A percentile compares a stretch with the other conserved stretches of the same genome.
Conservation (phyloP, 2,329 filamentous ascomycete genomes). For the Ceratocystis huliohia region DNA sequence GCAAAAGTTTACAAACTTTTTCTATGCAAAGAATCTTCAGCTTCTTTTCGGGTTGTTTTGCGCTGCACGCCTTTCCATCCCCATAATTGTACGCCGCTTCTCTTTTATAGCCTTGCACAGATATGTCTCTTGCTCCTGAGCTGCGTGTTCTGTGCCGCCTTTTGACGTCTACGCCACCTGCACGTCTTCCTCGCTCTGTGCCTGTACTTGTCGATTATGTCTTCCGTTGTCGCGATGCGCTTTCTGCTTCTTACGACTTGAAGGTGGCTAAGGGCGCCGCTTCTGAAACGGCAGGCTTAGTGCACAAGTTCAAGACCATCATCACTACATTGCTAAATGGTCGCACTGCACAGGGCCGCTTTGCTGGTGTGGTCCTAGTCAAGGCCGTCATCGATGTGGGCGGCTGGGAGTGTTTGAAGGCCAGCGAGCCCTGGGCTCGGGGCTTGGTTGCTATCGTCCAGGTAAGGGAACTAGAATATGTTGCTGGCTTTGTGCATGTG, state of each 20-base stretch:
- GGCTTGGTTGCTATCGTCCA: constrained; percentile 63
- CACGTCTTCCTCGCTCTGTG: constrained; percentile 60
- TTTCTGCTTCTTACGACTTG: constrained; percentile 51
- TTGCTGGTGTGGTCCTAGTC: constrained; percentile 62
- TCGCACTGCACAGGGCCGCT: constrained; percentile 59
- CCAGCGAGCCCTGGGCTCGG: constrained; percentile 61
- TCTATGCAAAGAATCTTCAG: neutral
- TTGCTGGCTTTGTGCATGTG: neutral
- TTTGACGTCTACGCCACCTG: constrained; percentile 57
- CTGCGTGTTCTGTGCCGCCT: constrained; percentile 54
- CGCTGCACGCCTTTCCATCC: neutral
- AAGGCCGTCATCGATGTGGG: constrained; percentile 74
- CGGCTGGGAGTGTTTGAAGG: constrained; percentile 68
- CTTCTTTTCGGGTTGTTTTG: neutral
- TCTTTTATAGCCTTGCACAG: neutral
- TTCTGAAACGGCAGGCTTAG: constrained; percentile 53
- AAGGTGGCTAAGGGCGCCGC: constrained; percentile 45
- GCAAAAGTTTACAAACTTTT: constrained; percentile 12
- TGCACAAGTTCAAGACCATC: constrained; percentile 72
- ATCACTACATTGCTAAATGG: constrained; percentile 68
- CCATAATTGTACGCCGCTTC: neutral
- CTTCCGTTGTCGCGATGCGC: constrained; percentile 42
- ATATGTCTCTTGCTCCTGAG: constrained; percentile 39
- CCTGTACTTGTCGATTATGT: constrained; percentile 54
- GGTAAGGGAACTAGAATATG: constrained; percentile 33